A percentile compares a stretch with the other conserved stretches of the same genome.
Evolutionary conservation across 345 rosid species (phyloP).

Genomic region (Microcos paniculata): DNA sequence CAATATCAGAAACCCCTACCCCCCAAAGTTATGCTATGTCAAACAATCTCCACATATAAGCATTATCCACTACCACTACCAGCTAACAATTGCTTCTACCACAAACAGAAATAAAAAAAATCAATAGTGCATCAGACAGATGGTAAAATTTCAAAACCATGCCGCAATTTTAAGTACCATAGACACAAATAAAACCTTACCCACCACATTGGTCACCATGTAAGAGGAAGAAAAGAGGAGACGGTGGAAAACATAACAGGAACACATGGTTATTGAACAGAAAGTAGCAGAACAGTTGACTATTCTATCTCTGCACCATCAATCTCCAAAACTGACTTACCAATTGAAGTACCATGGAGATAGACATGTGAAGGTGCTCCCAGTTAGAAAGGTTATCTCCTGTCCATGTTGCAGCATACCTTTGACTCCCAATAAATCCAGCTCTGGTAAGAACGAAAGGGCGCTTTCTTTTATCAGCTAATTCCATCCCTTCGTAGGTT

Average conservation of each 20-base stretch:
- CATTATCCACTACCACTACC: not conserved
- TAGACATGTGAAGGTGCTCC: constrained; percentile 92
- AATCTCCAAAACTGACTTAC: constrained; percentile 41
- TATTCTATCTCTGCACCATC: constrained; percentile 3
- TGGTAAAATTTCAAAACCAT: not conserved
- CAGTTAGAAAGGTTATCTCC: constrained; percentile 93
- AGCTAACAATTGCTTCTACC: too few relatives aligned
- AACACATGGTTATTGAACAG: not conserved
- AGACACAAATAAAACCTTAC: not conserved
- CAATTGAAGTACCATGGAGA: constrained; percentile 94
- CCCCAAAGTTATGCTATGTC: not conserved
- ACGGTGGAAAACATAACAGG: not conserved
- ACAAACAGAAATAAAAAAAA: not conserved
- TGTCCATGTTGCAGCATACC: constrained; percentile 93
- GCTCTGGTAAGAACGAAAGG: constrained; percentile 98
- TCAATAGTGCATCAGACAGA: not conserved
- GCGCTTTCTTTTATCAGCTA: constrained; percentile 65
- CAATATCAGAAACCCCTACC: too few relatives aligned
- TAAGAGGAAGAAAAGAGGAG: not conserved
- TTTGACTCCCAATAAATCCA: constrained; percentile 87
- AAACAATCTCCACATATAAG: not conserved
- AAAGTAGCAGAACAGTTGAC: not conserved
- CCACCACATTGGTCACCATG: not conserved
- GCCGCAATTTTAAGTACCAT: not conserved
- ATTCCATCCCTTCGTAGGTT: constrained; percentile 82